Base-by-base conservation (phyloP, 1,284 basidiomycete species). In the Schizopora paradoxa region DNA sequence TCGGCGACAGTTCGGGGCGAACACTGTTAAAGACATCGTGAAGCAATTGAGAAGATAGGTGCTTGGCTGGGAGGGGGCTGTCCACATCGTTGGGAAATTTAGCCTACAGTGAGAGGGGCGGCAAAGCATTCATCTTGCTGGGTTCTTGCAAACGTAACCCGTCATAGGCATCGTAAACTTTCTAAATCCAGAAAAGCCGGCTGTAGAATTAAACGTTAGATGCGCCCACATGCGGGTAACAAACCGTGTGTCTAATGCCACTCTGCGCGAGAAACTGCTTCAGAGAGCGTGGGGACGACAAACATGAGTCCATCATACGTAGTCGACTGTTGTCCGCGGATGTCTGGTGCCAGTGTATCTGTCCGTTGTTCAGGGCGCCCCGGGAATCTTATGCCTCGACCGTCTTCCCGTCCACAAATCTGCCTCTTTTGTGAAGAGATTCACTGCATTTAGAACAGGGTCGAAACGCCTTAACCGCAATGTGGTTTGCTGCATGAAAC, bases 101-200 rank as follows among this genome's bases (percentile, higher is more conserved):
- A 35, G 22, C 13, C 40, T 41, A 37, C n/a, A 35, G 46, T 37
- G 39, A 28, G 40, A 33, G 32, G 40, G 38, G 31, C 33, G 44
- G 43, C 37, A 44, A 34, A 27, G 41, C 42, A 33, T 33, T 44
- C 27, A 48, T 35, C 22, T 25, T 25, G 21, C 16, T 28, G 39
- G 26, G 37, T 45, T 41, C 48, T 26, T 43, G 43, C 42, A 43
- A 32, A 49, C 47, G 47, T 49, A 49, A 49, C 21, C 42, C 26
- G 19, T 32, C 42, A n/a, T n/a, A 32, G 23, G 29, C 36, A 35
- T 38, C 36, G 31, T 28, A 32, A 35, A 22, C 45, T 18, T 36
- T 22, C 32, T 41, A 11, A 34, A 35, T 18, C 41, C 32, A 25
- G 18, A 18, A 36, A 21, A 19, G 29, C 35, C 45, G 38, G 43